phyloP scores from a whole-genome alignment of 768 basidiomycete species.

The Tylopilus intermedius region DNA sequence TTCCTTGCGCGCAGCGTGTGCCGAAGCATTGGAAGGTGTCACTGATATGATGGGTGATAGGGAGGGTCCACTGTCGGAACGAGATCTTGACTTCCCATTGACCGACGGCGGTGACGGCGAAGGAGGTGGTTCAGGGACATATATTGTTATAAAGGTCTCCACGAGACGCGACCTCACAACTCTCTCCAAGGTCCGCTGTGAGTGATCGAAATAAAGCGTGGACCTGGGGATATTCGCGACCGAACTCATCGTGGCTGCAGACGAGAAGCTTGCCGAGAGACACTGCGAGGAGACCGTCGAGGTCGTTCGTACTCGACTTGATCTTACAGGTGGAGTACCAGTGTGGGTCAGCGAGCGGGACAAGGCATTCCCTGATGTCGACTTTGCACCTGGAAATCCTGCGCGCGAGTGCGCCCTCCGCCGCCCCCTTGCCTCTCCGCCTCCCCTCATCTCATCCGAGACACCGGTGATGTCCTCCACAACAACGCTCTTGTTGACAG shows the following conservation, averaged over 20 bases:
- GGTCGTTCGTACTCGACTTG: slow-evolving; percentile 42
- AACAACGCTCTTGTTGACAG: slow-evolving; percentile 42
- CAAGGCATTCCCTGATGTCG: slow-evolving; percentile 8
- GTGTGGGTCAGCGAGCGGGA: slow-evolving; percentile 18
- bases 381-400: slow-evolving; percentile 31
- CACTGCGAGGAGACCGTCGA: slow-evolving; percentile 47
- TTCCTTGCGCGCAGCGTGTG: slow-evolving; percentile 13
- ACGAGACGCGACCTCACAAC: slow-evolving; percentile 69
- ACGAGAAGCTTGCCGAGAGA: slow-evolving; percentile 8
- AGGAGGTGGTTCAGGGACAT: slow-evolving; percentile 31
- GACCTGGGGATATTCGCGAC: slow-evolving; percentile 21
- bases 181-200: slow-evolving; percentile 65
- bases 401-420: slow-evolving; percentile 44
- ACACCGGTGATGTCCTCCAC: slow-evolving; percentile 39
- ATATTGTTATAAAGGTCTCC: slow-evolving; percentile 68
- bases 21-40: background rate
- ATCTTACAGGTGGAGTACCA: slow-evolving; percentile 33
- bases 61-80: slow-evolving; percentile 25
- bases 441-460: slow-evolving; percentile 24
- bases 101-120: slow-evolving; percentile 28
- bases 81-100: slow-evolving; percentile 20
- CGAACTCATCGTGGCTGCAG: slow-evolving; percentile 1
- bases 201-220: slow-evolving; percentile 50
- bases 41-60: background rate
- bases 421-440: slow-evolving; percentile 35